Evolutionary conservation across 78 protist genomes (phyloP).

Genomic region (Tieghemostelium lacteum): DNA sequence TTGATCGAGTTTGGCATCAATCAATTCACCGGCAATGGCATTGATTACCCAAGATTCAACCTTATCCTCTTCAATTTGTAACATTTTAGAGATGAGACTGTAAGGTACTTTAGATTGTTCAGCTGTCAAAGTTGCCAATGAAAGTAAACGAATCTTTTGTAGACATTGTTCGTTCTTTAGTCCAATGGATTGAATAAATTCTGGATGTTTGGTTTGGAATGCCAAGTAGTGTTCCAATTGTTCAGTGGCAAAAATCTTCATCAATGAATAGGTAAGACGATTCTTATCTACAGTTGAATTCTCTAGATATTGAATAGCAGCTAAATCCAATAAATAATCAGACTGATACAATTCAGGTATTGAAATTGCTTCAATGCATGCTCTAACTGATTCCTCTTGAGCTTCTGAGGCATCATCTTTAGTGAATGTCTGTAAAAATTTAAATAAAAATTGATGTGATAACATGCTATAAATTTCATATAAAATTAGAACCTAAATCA

Average conservation of each 20-base stretch:
- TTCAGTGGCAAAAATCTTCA: constrained; percentile 79
- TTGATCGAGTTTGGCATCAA: constrained; percentile 80
- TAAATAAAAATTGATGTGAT: constrained; percentile 74
- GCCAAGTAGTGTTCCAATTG: constrained; percentile 34
- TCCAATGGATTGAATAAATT: constrained; percentile 34
- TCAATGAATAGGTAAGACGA: constrained; percentile 37
- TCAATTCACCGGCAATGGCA: constrained; percentile 71
- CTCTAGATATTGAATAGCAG: constrained; percentile 47
- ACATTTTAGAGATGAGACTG: constrained; percentile 32
- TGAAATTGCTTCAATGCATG: constrained; percentile 68
- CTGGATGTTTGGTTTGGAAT: constrained; percentile 59
- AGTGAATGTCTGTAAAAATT: constrained; percentile 64
- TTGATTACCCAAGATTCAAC: constrained; percentile 77
- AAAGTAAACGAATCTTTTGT: constrained; percentile 73
- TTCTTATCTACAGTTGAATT: not conserved
- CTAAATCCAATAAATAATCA: constrained; percentile 64
- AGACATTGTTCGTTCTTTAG: constrained; percentile 18
- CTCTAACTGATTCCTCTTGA: constrained; percentile 69
- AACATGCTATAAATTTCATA: constrained; percentile 26
- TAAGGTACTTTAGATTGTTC: constrained; percentile 63
- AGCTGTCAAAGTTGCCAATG: constrained; percentile 60
- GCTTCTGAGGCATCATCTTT: constrained; percentile 73
- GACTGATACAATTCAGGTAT: constrained; percentile 70
- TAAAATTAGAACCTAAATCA: not conserved
- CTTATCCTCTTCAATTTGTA: constrained; percentile 68